Evolutionary conservation across 345 rosid species (phyloP).

Genomic region (Erysimum cheiranthoides): DNA sequence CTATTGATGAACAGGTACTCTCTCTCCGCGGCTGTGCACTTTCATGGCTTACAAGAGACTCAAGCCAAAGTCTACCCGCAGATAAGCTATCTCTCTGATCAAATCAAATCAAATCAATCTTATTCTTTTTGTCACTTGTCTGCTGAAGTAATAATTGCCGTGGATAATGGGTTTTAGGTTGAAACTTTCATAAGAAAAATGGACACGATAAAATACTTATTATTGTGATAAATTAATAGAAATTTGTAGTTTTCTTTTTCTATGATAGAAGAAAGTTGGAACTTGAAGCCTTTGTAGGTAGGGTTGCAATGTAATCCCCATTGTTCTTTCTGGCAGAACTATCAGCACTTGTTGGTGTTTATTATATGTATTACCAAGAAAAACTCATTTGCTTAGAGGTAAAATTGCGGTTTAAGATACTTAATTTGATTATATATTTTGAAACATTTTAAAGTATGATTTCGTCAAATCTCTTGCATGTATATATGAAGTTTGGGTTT

Average conservation of each 20-base stretch:
- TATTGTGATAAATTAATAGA: neutral
- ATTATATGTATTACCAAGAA: constrained; percentile 6
- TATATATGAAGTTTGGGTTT: neutral
- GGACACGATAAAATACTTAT: neutral
- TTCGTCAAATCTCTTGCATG: too few relatives aligned
- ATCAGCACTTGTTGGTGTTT: neutral
- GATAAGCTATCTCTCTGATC: constrained; percentile 43
- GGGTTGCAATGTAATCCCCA: constrained; percentile 12
- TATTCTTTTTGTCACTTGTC: constrained; percentile 30
- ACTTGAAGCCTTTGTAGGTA: constrained; percentile 11
- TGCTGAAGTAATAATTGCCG: constrained; percentile 28
- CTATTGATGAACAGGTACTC: constrained; percentile 71
- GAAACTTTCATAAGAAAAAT: neutral
- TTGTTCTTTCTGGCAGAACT: neutral
- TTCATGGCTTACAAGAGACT: constrained; percentile 91
- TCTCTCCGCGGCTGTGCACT: constrained; percentile 87
- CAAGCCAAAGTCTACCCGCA: constrained; percentile 53
- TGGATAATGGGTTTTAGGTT: constrained; percentile 11
- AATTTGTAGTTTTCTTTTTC: neutral
- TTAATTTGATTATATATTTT: constrained; percentile 6
- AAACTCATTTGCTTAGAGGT: neutral
- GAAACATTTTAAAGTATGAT: neutral
- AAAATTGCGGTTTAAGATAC: neutral
- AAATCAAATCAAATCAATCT: constrained; percentile 15
- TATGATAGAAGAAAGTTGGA: constrained; percentile 6